Evolutionary conservation across 106 monocot species (phyloP), one percentile per base, ranked within the genome.

Genomic region (Ottelia alismoides): DNA sequence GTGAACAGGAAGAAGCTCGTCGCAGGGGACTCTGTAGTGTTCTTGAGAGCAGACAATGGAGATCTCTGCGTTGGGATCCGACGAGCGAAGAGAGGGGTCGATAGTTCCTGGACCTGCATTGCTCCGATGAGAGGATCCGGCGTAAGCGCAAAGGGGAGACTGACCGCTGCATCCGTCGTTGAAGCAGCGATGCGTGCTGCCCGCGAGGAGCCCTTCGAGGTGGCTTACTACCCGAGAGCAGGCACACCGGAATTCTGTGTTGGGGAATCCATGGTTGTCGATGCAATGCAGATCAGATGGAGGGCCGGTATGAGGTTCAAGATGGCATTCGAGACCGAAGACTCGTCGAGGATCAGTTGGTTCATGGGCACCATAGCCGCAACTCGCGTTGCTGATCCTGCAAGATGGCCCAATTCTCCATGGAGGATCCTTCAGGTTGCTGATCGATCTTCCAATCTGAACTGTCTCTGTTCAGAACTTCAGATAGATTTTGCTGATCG

Each of bases 371-470:
- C 70, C 40, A 62, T 70, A 17, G 61, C 70, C 0, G 28, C 51
- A 9, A 55, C 62, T 44, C 70, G 62, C n/a, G 40, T 45, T 47
- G 46, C 70, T 0, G 70, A 70, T 27, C 70, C 70, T 22, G 30
- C 62, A 18, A 53, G 62, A 1, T 70, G 70, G 62, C 62, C 70
- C 20, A 46, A 62, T 62, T 70, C 70, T 7, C 31, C 46, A 10
- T 70, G 70, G 70, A 51, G 70, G 19, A 51, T 70, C 25, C 70
- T 70, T 55, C 70, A 70, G 70, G 62, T 70, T n/a, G n/a, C n/a
- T n/a, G n/a, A n/a, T n/a, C n/a, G n/a, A n/a, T n/a, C n/a, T n/a
- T n/a, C n/a, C n/a, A n/a, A n/a, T n/a, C n/a, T n/a, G n/a, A n/a
- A n/a, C n/a, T n/a, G n/a, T n/a, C n/a, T n/a, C n/a, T n/a, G n/a